Evolutionary conservation across 1,284 basidiomycete species (phyloP).

Genomic region (Gomphus bonarii): DNA sequence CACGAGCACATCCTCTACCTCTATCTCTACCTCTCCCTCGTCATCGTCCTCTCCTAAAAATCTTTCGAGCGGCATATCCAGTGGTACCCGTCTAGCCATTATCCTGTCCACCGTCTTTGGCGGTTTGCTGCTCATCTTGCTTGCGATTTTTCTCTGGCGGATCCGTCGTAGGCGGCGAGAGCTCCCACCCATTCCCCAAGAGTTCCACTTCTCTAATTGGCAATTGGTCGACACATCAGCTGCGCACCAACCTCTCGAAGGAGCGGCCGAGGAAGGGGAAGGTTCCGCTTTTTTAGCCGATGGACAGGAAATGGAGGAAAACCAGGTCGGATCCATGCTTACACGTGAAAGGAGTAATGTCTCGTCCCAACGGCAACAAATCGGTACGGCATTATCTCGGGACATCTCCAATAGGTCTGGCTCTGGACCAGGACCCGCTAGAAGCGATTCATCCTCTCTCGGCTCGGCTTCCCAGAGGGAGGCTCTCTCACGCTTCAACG

Average conservation of each 20-base stretch:
- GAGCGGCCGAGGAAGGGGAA: neutral
- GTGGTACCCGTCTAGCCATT: neutral
- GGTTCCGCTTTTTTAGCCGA: neutral
- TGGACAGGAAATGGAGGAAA: neutral
- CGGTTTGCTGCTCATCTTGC: neutral
- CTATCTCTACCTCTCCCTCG: neutral
- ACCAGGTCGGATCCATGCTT: neutral
- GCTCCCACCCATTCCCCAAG: neutral
- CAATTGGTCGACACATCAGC: neutral
- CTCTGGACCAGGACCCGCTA: neutral
- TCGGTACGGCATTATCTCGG: neutral
- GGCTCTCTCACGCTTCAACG: neutral
- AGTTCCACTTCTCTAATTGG: neutral
- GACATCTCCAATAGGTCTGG: neutral
- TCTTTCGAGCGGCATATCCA: neutral
- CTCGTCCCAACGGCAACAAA: neutral
- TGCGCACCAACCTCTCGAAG: neutral
- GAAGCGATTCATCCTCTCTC: neutral
- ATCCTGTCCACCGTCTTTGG: neutral
- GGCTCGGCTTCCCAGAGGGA: neutral
- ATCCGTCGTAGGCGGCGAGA: neutral
- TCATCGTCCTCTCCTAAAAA: neutral
- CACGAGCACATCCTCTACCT: neutral
- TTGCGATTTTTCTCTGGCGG: neutral
- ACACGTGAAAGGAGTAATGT: neutral